Percentiles rank a stretch among this genome's conserved stretches.
These are phyloP conservation scores for Baorangia bicolor DNA, from an alignment of 768 basidiomycete genomes.

Conservation along the genomic window DNA sequence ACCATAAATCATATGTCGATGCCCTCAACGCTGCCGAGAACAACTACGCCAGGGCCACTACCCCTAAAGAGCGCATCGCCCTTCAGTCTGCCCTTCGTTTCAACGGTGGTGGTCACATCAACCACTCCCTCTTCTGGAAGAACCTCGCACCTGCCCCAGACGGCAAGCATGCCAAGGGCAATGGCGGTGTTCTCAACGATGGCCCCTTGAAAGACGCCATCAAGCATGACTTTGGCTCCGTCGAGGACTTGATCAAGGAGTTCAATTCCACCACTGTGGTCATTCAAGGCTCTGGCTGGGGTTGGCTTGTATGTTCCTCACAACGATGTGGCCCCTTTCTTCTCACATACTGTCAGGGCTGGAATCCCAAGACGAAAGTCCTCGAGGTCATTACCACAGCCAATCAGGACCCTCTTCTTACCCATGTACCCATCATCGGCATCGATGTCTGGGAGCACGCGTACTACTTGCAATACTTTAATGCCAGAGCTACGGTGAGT, in stretches of 20 bases:
- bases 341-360: slow-evolving; percentile 48
- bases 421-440: slow-evolving; percentile 80
- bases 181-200: slow-evolving; percentile 58
- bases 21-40: slow-evolving; percentile 67
- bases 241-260: slow-evolving; percentile 75
- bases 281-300: slow-evolving; percentile 96
- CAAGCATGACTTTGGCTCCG: slow-evolving; percentile 58
- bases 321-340: not conserved
- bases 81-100: slow-evolving; percentile 27
- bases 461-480: slow-evolving; percentile 96
- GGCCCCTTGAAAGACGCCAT: slow-evolving; percentile 75
- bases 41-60: slow-evolving; percentile 63
- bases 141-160: slow-evolving; percentile 70
- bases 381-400: slow-evolving; percentile 89
- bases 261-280: slow-evolving; percentile 83
- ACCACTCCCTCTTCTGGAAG: slow-evolving; percentile 97
- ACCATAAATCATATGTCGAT: slow-evolving; percentile 94
- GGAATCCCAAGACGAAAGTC: slow-evolving; percentile 61
- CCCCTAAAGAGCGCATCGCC: slow-evolving; percentile 51
- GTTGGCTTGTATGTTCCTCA: slow-evolving; percentile 76
- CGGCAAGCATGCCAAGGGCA: slow-evolving; percentile 53
- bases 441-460: slow-evolving; percentile 97
- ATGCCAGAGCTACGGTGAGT: slow-evolving; percentile 89
- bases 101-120: slow-evolving; percentile 62
- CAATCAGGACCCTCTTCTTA: slow-evolving; percentile 92